A percentile compares a stretch with the other conserved stretches of the same genome.
Evolutionary conservation across 2,329 filamentous ascomycete genomes (phyloP).

Genomic region (Aureobasidium sp.): DNA sequence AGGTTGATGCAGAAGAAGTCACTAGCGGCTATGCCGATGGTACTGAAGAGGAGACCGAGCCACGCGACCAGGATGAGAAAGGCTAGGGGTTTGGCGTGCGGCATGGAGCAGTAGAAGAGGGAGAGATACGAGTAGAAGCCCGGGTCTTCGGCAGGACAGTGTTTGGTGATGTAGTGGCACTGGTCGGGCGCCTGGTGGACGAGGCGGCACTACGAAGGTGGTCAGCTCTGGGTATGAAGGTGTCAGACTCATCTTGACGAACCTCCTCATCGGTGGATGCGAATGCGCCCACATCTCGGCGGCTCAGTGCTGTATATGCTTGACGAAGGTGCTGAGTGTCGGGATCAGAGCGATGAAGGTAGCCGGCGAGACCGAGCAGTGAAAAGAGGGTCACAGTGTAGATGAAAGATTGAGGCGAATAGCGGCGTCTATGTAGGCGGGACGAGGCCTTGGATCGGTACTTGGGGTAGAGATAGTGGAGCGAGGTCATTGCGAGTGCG

Average conservation of each 20-base stretch:
- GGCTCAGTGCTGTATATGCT: neutral
- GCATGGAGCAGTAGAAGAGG: conserved; percentile 81
- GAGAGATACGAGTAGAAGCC: conserved; percentile 82
- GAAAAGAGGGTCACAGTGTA: conserved; percentile 16
- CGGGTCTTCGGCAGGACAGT: conserved; percentile 84
- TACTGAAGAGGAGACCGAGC: conserved; percentile 87
- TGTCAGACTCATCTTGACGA: neutral
- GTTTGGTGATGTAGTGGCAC: conserved; percentile 74
- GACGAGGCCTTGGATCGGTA: neutral
- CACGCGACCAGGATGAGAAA: conserved; percentile 72
- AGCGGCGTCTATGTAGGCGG: neutral
- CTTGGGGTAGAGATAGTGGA: neutral
- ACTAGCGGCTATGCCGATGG: conserved; percentile 93
- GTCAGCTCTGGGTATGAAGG: neutral
- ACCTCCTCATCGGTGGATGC: conserved; percentile 32
- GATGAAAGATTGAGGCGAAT: conserved; percentile 18
- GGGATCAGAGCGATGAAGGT: neutral
- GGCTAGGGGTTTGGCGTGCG: conserved; percentile 63
- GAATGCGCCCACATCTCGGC: conserved; percentile 1
- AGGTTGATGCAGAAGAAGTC: conserved; percentile 98
- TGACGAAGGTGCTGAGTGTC: neutral
- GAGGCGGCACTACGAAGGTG: conserved; percentile 56
- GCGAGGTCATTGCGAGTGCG: neutral
- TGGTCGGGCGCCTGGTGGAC: conserved; percentile 68
- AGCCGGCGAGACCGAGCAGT: conserved; percentile 14